Evolutionary conservation across 306 rosid species (phyloP).

Genomic region (Phaseolus lunatus): DNA sequence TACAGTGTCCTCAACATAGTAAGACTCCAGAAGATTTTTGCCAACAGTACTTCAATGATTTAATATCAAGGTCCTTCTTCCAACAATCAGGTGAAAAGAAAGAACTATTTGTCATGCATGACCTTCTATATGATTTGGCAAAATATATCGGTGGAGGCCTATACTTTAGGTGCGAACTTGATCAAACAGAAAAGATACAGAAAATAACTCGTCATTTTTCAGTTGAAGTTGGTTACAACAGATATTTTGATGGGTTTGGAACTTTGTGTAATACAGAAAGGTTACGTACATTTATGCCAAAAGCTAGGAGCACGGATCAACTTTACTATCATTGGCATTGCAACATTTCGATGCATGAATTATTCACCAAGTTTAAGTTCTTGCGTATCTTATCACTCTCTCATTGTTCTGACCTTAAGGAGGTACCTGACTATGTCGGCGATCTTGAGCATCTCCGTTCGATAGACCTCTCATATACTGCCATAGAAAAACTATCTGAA

Average conservation of each 20-base stretch:
- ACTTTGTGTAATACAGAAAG: too few species aligned
- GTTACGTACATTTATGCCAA: too few species aligned
- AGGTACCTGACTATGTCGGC: not conserved
- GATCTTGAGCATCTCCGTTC: not conserved
- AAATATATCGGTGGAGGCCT: not conserved
- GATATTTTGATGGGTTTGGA: too few species aligned
- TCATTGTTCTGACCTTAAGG: not conserved
- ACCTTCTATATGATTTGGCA: not conserved
- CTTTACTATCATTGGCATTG: not conserved
- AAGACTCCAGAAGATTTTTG: not conserved
- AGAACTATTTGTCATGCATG: not conserved
- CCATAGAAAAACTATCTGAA: not conserved
- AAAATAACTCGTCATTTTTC: not conserved
- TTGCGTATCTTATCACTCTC: not conserved
- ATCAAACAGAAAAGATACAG: not conserved
- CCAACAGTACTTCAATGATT: not conserved
- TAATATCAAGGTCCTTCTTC: not conserved
- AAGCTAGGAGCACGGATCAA: too few species aligned
- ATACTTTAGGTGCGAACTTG: not conserved
- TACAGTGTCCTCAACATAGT: fast-evolving
- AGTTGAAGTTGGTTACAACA: too few species aligned
- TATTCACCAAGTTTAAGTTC: not conserved
- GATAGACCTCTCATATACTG: not conserved
- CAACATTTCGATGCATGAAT: not conserved
- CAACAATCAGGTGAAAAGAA: not conserved